Evolutionary conservation across 768 basidiomycete species (phyloP), one percentile per base, ranked within the genome.

Genomic region (Cystobasidium ongulense): DNA sequence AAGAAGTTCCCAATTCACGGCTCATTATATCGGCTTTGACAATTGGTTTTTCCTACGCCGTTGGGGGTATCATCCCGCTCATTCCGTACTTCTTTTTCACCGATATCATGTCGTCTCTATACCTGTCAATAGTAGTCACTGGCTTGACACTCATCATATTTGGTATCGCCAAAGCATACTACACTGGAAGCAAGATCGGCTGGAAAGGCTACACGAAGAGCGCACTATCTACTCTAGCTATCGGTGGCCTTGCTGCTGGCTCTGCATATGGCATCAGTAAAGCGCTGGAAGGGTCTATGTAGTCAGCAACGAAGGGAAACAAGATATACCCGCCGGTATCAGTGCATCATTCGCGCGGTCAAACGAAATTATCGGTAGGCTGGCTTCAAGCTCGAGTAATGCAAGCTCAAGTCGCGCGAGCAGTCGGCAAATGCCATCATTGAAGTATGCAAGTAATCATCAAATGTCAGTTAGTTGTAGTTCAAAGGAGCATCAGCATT

Each of bases 11-110:
- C 0, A 87, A 87, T 21, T 84, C 85, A 25, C 86, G 96, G 31
- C 84, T 96, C 76, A 97, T 92, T 83, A 85, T 88, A 39, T 94
- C 92, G 0, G 95, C 95, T 1, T 85, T 95, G 76, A 98, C 95
- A 0, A 98, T 99, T 79, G 96, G 95, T 75, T 85, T 92, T 79
- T 92, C 92, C 15, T 80, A 98, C 83, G 88, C 94, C 75, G 65
- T 95, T 68, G 96, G 96, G 54, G 96, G 96, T 35, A 84, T 94
- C 70, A 90, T 98, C 78, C 96, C 96, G 0, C 86, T 99, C 39
- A 36, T 64, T 7, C 78, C 79, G 0, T 80, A 80, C 75, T 93
- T 98, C 83, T 92, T 92, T 83, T 86, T 93, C 76, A 81, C 86
- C 1, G 81, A 81, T 15, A 92, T 92, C 10, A 85, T 87, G 39